Evolutionary conservation across 257 asterid species (phyloP), one percentile per base, ranked within the genome.

Genomic region (Coffea canephora): DNA sequence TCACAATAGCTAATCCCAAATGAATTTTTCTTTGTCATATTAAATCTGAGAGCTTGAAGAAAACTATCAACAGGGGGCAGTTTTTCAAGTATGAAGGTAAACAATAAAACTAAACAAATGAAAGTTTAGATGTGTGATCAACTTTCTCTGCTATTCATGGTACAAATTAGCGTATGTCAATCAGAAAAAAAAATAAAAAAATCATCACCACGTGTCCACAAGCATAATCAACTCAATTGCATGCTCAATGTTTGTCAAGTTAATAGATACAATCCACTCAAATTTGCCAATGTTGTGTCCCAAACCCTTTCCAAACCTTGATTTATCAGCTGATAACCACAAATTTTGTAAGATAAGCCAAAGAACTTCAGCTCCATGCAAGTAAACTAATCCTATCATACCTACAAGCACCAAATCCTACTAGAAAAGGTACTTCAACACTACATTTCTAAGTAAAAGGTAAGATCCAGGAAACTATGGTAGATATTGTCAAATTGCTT

Each of bases 401-500:
- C 9, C 34, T 49, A 57, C 49, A 74, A 74, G 34, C 62, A 21
- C 78, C 75, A 67, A 49, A 59, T 77, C n/a, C 5, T n/a, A 45
- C 16, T 15, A 45, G 39, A 36, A 52, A n/a, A 49, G 11, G 39
- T 23, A 45, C 46, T n/a, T 7, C 27, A 34, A 23, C 8, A 23
- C 14, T 5, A 27, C 52, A 31, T 31, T 25, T 68, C 15, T 41
- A 54, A 43, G 11, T 25, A 27, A 34, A 79, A 2, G 52, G 27
- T 48, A 27, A 62, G 71, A 21, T 16, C 8, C 21, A 34, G 75
- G 61, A 80, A 76, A 59, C 45, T 12, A 6, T 59, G 77, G 66
- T 57, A 75, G 65, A 5, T 3, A 69, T 15, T 46, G 43, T 27
- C n/a, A 21, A 75, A 61, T 41, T 62, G 83, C 93, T 90, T 85